Conservation (phyloP, 768 basidiomycete species). For the Bullera alba region DNA sequence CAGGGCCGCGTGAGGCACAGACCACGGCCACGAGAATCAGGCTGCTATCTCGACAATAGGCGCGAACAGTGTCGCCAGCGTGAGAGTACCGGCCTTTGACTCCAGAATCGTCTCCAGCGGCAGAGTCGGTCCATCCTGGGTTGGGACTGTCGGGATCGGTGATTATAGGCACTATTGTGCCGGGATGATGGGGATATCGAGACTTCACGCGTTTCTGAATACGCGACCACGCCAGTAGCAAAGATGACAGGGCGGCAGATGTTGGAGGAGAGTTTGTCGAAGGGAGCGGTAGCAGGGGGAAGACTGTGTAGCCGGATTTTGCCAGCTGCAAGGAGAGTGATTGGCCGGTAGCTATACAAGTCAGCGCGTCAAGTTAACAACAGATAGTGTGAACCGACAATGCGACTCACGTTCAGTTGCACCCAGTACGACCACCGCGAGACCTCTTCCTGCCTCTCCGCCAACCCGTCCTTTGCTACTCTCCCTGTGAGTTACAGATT, state of each 20-base stretch:
- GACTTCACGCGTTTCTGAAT: constrained; percentile 27
- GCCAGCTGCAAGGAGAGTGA: constrained; percentile 28
- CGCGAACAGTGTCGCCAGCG: constrained; percentile 33
- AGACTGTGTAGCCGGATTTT: constrained; percentile 35
- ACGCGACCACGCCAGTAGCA: constrained; percentile 27
- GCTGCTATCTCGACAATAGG: constrained; percentile 26
- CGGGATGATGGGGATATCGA: constrained; percentile 20
- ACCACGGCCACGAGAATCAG: constrained; percentile 24
- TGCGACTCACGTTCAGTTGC: constrained; percentile 24
- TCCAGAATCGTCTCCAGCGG: not conserved
- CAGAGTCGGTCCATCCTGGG: not conserved
- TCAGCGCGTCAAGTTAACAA: not conserved
- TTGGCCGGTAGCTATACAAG: constrained; percentile 23
- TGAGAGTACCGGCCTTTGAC: constrained; percentile 17
- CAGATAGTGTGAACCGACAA: not conserved
- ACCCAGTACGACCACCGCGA: constrained; percentile 31
- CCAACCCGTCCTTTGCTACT: not conserved
- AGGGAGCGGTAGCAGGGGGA: constrained; percentile 31
- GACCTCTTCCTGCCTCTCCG: constrained; percentile 20
- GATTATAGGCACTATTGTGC: constrained; percentile 30
- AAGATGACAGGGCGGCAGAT: constrained; percentile 19
- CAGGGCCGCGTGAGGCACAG: constrained; percentile 11
- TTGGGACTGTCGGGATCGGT: constrained; percentile 16
- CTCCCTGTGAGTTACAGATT: not conserved
- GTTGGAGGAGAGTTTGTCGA: constrained; percentile 24